phyloP scores from a whole-genome alignment of 192 early-diverging fungal genomes.

The Coemansia sp. region DNA sequence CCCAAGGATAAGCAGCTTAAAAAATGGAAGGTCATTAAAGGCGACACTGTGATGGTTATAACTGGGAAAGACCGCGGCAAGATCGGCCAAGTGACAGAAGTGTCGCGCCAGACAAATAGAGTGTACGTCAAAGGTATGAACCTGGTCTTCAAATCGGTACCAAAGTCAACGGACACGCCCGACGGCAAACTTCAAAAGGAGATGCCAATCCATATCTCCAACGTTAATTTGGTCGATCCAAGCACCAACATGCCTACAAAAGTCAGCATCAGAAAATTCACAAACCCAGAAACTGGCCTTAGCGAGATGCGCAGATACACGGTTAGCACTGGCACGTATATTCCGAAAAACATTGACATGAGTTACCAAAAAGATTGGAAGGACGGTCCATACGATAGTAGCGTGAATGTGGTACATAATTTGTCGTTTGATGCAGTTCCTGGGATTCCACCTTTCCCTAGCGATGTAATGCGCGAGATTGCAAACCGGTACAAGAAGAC shows the following conservation, averaged over 20 bases:
- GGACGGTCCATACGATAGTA: constrained; percentile 36
- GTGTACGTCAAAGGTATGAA: constrained; percentile 64
- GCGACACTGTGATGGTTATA: constrained; percentile 65
- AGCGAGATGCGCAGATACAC: constrained; percentile 37
- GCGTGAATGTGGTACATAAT: constrained; percentile 27
- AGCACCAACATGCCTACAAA: constrained; percentile 42
- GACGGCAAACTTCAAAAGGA: constrained; percentile 63
- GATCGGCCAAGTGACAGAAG: constrained; percentile 62
- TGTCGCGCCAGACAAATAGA: constrained; percentile 62
- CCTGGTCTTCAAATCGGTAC: constrained; percentile 60
- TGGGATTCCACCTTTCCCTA: constrained; percentile 46
- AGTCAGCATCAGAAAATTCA: constrained; percentile 16
- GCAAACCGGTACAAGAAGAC: constrained; percentile 46
- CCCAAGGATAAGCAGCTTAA: constrained; percentile 51
- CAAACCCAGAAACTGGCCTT: constrained; percentile 24
- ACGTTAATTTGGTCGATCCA: constrained; percentile 74
- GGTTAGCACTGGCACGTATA: constrained; percentile 30
- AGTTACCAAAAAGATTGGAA: constrained; percentile 47
- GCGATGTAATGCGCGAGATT: constrained; percentile 47
- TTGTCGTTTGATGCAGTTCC: constrained; percentile 38
- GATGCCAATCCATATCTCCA: constrained; percentile 67
- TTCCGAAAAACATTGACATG: constrained; percentile 30
- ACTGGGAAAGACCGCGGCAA: constrained; percentile 66
- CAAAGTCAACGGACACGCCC: constrained; percentile 59
- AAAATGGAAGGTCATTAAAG: constrained; percentile 62